Base-by-base conservation (phyloP, 495 filamentous ascomycete genomes). In the Penicillium verhagenii region DNA sequence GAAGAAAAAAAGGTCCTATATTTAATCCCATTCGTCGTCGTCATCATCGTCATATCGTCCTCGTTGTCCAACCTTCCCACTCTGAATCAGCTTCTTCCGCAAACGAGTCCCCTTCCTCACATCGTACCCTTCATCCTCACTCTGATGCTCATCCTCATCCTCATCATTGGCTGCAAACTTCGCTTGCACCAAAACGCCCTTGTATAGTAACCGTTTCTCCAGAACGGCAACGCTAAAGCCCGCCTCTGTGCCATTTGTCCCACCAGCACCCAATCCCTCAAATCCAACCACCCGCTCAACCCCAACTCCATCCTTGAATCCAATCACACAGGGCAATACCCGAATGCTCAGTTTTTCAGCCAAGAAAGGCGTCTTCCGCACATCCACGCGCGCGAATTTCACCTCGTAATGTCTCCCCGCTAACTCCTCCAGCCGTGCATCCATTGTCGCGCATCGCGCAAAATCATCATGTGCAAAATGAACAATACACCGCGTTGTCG, bases 391-490 rank as follows among this genome's bases (percentile, higher is more conserved):
- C 20, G 88, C 72, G 61, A 91, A 87, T 10, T 85, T 74, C 3
- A 88, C 85, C 58, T 89, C 86, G 48, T 84, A 79, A 67, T 92
- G 88, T 42, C 70, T 78, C 14, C 70, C 69, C 3, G 87, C 86
- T 44, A 92, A 72, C 44, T 80, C 73, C 45, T 78, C 72, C 9
- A 90, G 69, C 67, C 85, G 82, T 23, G 67, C 65, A 61, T 88
- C 85, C 86, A 90, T 89, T 44, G 88, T 81, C 11, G 75, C 64
- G 65, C 89, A 92, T 8, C 89, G 81, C 6, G 77, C 73, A 69
- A 92, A 92, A 64, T 91, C 88, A 6, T 83, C 72, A 64, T 90
- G 87, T 56, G 79, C 83, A 72, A 92, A 92, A 68, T 92, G 89
- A 23, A 91, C 82, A 0, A 91, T 77, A 56, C 82, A 85, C 29